These are phyloP conservation scores for Globisporangium takayamanum DNA, from an alignment of 352 stramenopile species.

Conservation along the genomic window DNA sequence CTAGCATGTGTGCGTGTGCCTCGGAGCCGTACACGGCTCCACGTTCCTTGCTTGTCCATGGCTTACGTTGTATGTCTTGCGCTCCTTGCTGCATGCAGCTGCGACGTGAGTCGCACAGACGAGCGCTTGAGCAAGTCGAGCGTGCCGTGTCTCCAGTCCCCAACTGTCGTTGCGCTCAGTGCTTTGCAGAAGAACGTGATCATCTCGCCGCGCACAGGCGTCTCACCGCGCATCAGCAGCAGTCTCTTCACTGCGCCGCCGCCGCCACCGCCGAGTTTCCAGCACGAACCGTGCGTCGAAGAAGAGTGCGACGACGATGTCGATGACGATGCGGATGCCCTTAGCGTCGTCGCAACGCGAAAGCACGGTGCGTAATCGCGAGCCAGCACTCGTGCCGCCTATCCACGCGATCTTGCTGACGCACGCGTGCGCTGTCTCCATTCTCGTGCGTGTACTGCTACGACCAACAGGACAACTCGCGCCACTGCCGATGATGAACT, in stretches of 20 bases:
- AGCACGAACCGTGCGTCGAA: slow-evolving; percentile 10
- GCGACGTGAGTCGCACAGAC: background rate
- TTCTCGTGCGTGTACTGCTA: background rate
- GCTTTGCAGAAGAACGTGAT: slow-evolving; percentile 15
- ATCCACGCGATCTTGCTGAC: background rate
- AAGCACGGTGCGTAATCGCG: slow-evolving; percentile 13
- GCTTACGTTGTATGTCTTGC: background rate
- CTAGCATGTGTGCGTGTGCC: no score
- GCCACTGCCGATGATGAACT: slow-evolving; percentile 3
- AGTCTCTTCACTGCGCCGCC: background rate
- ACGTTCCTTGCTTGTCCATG: no score
- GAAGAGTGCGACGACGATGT: slow-evolving; percentile 3
- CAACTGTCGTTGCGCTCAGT: slow-evolving; percentile 12
- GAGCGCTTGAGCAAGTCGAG: background rate
- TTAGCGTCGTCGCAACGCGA: background rate
- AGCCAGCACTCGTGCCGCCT: background rate
- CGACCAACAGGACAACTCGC: slow-evolving; percentile 3
- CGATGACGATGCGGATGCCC: slow-evolving; percentile 1
- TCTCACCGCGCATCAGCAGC: slow-evolving; percentile 10
- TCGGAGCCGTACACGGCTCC: no score
- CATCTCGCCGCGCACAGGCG: slow-evolving; percentile 23
- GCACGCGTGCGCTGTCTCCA: background rate
- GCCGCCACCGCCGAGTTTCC: slow-evolving; percentile 18
- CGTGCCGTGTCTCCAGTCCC: slow-evolving; percentile 24
- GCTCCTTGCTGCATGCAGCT: background rate